Conservation (phyloP, 1,284 basidiomycete genomes). For the Sparassis latifolia region DNA sequence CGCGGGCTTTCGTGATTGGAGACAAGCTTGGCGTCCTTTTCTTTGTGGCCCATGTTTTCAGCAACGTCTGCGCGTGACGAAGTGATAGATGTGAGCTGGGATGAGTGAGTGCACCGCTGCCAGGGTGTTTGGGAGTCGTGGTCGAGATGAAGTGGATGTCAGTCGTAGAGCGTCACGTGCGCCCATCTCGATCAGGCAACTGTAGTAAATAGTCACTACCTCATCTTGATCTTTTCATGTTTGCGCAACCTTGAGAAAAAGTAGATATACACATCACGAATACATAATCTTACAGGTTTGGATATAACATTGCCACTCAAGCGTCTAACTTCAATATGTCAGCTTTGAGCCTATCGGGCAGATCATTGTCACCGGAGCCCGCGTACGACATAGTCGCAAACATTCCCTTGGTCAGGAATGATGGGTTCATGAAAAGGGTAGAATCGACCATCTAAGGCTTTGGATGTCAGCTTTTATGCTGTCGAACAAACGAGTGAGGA, state of each 20-base stretch:
- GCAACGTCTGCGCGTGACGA: neutral
- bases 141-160: no score
- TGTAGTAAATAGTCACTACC: no score
- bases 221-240: no score
- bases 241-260: no score
- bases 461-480: slow-evolving; percentile 1
- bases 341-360: slow-evolving; percentile 27
- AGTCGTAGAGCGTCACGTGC: no score
- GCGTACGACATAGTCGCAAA: slow-evolving; percentile 40
- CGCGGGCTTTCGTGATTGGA: slow-evolving; percentile 32
- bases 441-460: slow-evolving; percentile 54
- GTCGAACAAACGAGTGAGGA: neutral
- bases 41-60: slow-evolving; percentile 18
- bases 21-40: slow-evolving; percentile 16
- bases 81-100: no score
- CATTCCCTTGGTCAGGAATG: slow-evolving; percentile 52
- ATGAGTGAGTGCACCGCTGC: no score
- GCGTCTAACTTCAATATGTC: slow-evolving; percentile 20
- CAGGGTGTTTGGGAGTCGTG: no score
- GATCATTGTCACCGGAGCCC: slow-evolving; percentile 22
- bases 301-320: neutral
- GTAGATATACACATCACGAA: no score
- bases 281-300: no score
- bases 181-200: no score
- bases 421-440: slow-evolving; percentile 68